A percentile compares a stretch with the other conserved stretches of the same genome.
Evolutionary conservation across 2,329 filamentous ascomycete species (phyloP).

Genomic region (Pseudocercospora ulei): DNA sequence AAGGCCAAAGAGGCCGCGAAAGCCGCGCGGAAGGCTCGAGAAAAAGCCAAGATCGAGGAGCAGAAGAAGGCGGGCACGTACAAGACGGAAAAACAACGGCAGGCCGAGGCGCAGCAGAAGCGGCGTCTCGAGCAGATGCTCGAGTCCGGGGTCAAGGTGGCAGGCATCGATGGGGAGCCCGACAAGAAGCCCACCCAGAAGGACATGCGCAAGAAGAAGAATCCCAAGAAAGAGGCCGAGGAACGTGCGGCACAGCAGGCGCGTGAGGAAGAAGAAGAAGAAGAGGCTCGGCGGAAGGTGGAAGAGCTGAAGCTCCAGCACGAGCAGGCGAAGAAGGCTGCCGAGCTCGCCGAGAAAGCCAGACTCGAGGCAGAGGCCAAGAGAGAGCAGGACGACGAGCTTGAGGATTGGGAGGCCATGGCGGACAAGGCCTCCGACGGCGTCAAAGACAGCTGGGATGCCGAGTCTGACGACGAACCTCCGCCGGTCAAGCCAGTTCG

Average conservation of each 20-base stretch:
- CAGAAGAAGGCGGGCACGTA: constrained; percentile 82
- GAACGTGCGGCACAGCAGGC: constrained; percentile 38
- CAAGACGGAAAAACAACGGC: constrained; percentile 74
- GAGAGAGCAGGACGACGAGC: constrained; percentile 55
- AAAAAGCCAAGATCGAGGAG: constrained; percentile 77
- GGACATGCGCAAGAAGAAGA: constrained; percentile 66
- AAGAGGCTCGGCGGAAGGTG: constrained; percentile 49
- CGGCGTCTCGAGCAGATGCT: constrained; percentile 77
- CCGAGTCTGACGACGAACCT: constrained; percentile 62
- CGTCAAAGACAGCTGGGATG: constrained; percentile 93
- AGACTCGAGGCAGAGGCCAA: constrained; percentile 58
- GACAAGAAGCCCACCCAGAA: constrained; percentile 74
- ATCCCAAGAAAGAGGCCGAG: constrained; percentile 52
- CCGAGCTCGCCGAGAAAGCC: constrained; percentile 63
- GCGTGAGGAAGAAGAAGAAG: constrained; percentile 39
- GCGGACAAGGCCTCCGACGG: constrained; percentile 56
- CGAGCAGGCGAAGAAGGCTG: constrained; percentile 66
- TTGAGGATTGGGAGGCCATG: constrained; percentile 78
- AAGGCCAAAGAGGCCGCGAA: constrained; percentile 63
- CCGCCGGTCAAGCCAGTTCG: constrained; percentile 32
- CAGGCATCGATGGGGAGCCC: constrained; percentile 51
- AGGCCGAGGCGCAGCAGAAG: constrained; percentile 69
- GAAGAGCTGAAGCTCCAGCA: constrained; percentile 45
- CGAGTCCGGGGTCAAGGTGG: constrained; percentile 57
- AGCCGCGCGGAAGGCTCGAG: constrained; percentile 70